These are phyloP conservation scores for Helianthus annuus DNA, from an alignment of 129 eudicot genomes.

Conservation along the genomic window HanXRQr2.0-SUNRISE NC_035436.2:127789127-127789626, in stretches of 20 bases:
- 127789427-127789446: conserved; percentile 1
- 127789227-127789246: conserved; percentile 52
- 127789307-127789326: conserved; percentile 57
- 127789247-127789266: conserved; percentile 56
- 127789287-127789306: conserved; percentile 50
- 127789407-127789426: neutral
- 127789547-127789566: conserved; percentile 1
- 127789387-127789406: conserved; percentile 11
- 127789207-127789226: conserved; percentile 85
- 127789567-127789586: neutral
- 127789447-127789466: neutral
- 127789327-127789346: conserved; percentile 67
- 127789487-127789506: neutral
- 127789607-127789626: neutral
- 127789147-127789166: conserved; percentile 55
- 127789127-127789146: conserved; percentile 41
- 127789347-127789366: conserved; percentile 34
- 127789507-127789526: neutral
- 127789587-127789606: neutral
- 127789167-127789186: conserved; percentile 75
- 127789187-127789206: conserved; percentile 60
- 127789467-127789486: neutral
- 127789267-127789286: conserved; percentile 72
- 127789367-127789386: conserved; percentile 8
- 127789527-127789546: neutral